phyloP scores from a whole-genome alignment of 345 rosid species.

The Pistacia atlantica region DNA sequence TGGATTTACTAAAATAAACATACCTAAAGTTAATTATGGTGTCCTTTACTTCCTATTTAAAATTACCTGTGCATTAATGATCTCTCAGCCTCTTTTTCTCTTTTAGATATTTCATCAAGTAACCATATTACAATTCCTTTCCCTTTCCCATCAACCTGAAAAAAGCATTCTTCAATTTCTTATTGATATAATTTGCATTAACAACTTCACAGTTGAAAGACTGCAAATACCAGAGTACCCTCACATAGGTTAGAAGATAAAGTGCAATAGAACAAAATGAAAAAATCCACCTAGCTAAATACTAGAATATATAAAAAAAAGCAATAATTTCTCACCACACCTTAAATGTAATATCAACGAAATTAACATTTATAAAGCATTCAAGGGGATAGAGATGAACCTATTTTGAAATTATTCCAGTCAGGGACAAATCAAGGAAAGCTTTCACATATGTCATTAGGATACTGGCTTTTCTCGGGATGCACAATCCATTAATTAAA shows the following conservation, averaged over 20 bases:
- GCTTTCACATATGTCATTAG: background rate
- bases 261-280: constrained; percentile 1
- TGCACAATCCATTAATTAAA: background rate
- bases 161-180: background rate
- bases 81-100: constrained; percentile 70
- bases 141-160: constrained; percentile 38
- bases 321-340: no score
- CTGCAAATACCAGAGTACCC: background rate
- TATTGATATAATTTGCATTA: constrained; percentile 2
- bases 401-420: background rate
- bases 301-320: background rate
- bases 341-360: background rate
- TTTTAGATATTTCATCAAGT: constrained; percentile 58
- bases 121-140: constrained; percentile 58
- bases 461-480: background rate
- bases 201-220: background rate
- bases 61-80: constrained; percentile 66
- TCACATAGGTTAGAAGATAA: background rate
- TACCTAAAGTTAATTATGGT: constrained; percentile 2
- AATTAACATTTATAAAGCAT: no score
- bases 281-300: background rate
- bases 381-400: background rate
- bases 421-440: background rate
- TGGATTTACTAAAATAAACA: background rate
- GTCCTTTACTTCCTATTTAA: constrained; percentile 5